Percentiles rank a stretch among this genome's conserved stretches.
Conservation (phyloP, 768 basidiomycete genomes). For the Pulveroboletus sp. region DNA sequence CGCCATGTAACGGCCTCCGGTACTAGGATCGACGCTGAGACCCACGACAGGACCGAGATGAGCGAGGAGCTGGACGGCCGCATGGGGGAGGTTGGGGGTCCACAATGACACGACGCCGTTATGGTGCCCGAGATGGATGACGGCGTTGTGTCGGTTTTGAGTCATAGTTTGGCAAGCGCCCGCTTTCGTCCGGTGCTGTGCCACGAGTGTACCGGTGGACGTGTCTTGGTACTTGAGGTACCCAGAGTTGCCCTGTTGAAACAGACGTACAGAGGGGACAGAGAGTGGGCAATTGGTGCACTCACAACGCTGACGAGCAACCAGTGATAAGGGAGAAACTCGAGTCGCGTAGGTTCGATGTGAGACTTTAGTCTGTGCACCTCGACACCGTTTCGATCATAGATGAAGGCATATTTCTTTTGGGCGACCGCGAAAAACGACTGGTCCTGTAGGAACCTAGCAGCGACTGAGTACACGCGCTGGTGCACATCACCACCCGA, state of each 20-base stretch:
- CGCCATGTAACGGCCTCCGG: constrained; percentile 86
- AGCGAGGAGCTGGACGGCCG: constrained; percentile 87
- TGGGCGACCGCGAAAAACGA: constrained; percentile 94
- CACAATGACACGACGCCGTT: constrained; percentile 95
- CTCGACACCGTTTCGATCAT: constrained; percentile 91
- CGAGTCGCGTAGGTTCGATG: constrained; percentile 84
- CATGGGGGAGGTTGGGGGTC: constrained; percentile 91
- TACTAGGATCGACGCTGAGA: constrained; percentile 78
- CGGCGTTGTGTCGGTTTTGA: constrained; percentile 78
- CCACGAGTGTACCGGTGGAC: constrained; percentile 82
- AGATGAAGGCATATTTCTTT: constrained; percentile 93
- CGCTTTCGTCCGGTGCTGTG: constrained; percentile 85
- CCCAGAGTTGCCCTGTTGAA: constrained; percentile 72
- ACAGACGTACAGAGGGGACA: background rate
- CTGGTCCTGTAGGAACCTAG: constrained; percentile 87
- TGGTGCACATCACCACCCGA: background rate
- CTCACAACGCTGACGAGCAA: constrained; percentile 85
- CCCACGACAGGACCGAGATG: constrained; percentile 85
- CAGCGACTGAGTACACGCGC: background rate
- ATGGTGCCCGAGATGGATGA: constrained; percentile 90
- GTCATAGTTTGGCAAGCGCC: constrained; percentile 82
- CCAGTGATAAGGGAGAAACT: constrained; percentile 96
- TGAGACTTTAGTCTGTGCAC: constrained; percentile 80
- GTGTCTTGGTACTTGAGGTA: constrained; percentile 97
- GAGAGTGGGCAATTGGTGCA: constrained; percentile 8